These are phyloP conservation scores for Plasmodium gallinaceum DNA, from an alignment of 169 alveolate species.

Conservation along the genomic window DNA sequence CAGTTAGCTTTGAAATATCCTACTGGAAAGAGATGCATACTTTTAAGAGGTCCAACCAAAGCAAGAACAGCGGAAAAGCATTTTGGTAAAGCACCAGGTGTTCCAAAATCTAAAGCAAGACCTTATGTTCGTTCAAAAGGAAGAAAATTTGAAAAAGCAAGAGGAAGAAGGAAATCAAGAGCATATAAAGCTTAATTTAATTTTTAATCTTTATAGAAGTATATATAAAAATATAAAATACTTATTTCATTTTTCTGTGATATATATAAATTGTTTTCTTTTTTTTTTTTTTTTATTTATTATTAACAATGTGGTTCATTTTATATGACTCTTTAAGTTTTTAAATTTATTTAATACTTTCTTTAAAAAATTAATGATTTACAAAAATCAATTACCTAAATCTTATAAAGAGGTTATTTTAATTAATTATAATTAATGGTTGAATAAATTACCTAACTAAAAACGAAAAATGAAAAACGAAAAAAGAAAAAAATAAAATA, in stretches of 20 bases:
- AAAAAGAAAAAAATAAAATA: too few species aligned
- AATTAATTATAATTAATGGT: too few species aligned
- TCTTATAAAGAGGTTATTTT: too few species aligned
- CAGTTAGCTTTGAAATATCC: constrained; percentile 95
- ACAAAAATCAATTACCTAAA: too few species aligned
- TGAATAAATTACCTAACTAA: too few species aligned
- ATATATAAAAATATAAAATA: constrained; percentile 12
- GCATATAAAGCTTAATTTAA: constrained; percentile 87
- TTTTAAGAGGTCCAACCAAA: constrained; percentile 96
- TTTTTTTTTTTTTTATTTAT: too few species aligned
- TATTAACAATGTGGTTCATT: too few species aligned
- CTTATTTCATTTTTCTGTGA: constrained; percentile 73
- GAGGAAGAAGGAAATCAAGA: constrained; percentile 94
- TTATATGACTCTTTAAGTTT: too few species aligned
- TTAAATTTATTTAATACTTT: too few species aligned
- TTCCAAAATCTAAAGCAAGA: constrained; percentile 92
- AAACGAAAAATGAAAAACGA: too few species aligned
- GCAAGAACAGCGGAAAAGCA: constrained; percentile 96
- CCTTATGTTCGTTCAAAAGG: constrained; percentile 95
- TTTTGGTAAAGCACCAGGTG: constrained; percentile 97
- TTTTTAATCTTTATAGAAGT: constrained; percentile 20
- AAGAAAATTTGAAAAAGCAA: constrained; percentile 95
- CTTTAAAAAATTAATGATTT: too few species aligned
- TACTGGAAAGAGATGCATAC: constrained; percentile 93
- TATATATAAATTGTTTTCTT: constrained; percentile 1